These are phyloP conservation scores for Nemania sp. DNA, from an alignment of 2,329 filamentous ascomycete species.

Conservation along the genomic window DNA sequence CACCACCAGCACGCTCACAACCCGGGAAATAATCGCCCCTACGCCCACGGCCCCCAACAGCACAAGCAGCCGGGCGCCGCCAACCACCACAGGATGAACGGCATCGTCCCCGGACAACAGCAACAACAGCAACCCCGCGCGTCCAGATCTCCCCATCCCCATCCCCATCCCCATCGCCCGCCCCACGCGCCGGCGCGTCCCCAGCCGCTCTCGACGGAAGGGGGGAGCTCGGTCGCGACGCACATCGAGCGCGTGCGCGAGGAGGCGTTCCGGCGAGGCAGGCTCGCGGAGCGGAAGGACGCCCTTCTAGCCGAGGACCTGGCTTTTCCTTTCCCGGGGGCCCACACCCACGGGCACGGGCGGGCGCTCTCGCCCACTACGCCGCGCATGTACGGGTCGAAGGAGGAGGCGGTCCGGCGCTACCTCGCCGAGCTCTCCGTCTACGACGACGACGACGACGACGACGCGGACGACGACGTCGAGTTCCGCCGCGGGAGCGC, in stretches of 20 bases:
- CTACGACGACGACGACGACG: conserved; percentile 25
- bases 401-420: conserved; percentile 8
- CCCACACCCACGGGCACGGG: background rate
- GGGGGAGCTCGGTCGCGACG: conserved; percentile 1
- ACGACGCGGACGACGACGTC: conserved; percentile 29
- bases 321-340: background rate
- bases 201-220: background rate
- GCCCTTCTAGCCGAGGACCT: conserved; percentile 12
- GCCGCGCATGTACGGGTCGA: conserved; percentile 5
- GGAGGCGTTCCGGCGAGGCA: conserved; percentile 31
- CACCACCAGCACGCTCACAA: background rate
- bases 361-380: too few relatives aligned
- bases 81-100: background rate
- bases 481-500: conserved; percentile 14
- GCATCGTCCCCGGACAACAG: background rate
- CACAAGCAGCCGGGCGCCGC: background rate
- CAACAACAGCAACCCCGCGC: background rate
- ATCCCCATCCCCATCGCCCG: conserved; percentile 1
- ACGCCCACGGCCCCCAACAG: background rate
- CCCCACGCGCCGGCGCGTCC: conserved; percentile 1
- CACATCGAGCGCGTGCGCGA: conserved; percentile 29
- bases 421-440: conserved; percentile 24
- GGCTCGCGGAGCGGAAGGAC: conserved; percentile 8
- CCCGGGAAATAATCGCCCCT: background rate
- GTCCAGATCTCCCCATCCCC: background rate